These are phyloP conservation scores for Paraphoma chrysanthemicola DNA, from an alignment of 2,329 filamentous ascomycete genomes.

Conservation along the genomic window DNA sequence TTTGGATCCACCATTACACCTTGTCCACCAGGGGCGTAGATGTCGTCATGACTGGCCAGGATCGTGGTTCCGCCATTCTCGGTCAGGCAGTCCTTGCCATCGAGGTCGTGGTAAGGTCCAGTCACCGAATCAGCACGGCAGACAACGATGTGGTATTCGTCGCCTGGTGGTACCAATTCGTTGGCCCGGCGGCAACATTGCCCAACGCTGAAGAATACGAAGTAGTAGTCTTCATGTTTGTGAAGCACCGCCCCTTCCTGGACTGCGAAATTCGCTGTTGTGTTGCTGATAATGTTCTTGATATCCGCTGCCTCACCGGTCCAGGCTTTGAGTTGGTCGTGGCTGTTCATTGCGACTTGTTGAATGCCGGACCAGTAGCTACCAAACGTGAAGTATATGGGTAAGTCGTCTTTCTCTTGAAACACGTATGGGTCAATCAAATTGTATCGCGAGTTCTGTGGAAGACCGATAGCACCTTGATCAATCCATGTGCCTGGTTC, in stretches of 20 bases:
- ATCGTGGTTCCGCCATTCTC: conserved; percentile 65
- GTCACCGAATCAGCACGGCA: conserved; percentile 61
- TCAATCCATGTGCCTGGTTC: conserved; percentile 66
- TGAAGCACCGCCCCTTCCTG: conserved; percentile 63
- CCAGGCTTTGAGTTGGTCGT: conserved; percentile 12
- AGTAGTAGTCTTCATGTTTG: conserved; percentile 60
- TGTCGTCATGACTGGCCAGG: conserved; percentile 61
- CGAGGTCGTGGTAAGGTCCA: conserved; percentile 55
- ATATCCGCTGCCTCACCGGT: conserved; percentile 9
- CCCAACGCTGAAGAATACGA: conserved; percentile 67
- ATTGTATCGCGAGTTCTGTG: conserved; percentile 47
- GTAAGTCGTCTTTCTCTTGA: conserved; percentile 28
- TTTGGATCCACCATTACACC: conserved; percentile 29
- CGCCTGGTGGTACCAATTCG: conserved; percentile 56
- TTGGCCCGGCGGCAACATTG: conserved; percentile 65
- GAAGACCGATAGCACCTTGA: conserved; percentile 57
- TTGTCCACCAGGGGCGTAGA: conserved; percentile 45
- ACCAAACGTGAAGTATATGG: conserved; percentile 65
- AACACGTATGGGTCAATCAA: conserved; percentile 60
- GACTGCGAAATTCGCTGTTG: conserved; percentile 24
- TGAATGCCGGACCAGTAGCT: conserved; percentile 72
- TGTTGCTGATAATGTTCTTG: conserved; percentile 26
- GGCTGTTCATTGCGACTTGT: conserved; percentile 58
- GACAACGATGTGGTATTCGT: conserved; percentile 69
- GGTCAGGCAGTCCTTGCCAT: conserved; percentile 50